A percentile compares a stretch with the other conserved stretches of the same genome.
Evolutionary conservation across 2,329 filamentous ascomycete genomes (phyloP).

Genomic region (Sporothrix humicola): DNA sequence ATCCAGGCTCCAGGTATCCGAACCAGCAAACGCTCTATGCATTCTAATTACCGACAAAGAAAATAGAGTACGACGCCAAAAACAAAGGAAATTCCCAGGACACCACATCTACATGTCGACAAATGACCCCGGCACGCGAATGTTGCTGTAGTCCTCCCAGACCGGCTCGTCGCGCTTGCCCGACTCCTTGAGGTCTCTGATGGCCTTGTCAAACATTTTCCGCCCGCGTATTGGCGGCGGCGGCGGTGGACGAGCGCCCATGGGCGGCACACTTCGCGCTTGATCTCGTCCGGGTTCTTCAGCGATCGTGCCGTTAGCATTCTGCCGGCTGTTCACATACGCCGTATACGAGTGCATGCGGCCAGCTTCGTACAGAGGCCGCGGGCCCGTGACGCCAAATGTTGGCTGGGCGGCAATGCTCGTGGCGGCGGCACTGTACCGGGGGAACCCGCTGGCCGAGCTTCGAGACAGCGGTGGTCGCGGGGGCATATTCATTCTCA

Average conservation of each 20-base stretch:
- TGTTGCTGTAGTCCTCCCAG: conserved; percentile 30
- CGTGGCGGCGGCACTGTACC: conserved; percentile 6
- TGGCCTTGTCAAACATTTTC: conserved; percentile 36
- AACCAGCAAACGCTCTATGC: conserved; percentile 16
- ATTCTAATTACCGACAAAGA: not conserved
- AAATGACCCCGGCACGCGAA: conserved; percentile 35
- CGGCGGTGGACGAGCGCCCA: conserved; percentile 7
- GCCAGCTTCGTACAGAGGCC: conserved; percentile 22
- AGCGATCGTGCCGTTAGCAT: not conserved
- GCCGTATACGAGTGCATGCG: conserved; percentile 27
- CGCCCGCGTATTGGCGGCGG: conserved; percentile 24
- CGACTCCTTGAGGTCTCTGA: conserved; percentile 29
- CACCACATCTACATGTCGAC: not conserved
- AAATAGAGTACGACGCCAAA: not conserved
- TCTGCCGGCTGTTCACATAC: conserved; percentile 3
- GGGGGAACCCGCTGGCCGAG: not conserved
- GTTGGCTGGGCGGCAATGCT: not conserved
- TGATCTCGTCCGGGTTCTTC: not conserved
- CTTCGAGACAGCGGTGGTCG: conserved; percentile 5
- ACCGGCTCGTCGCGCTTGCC: not conserved
- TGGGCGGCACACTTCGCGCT: conserved; percentile 9
- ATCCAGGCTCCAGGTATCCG: not conserved
- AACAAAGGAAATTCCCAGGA: not conserved
- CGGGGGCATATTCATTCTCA: not conserved
- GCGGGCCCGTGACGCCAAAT: conserved; percentile 26